These are phyloP conservation scores for Talaromyces islandicus DNA, from an alignment of 2,329 filamentous ascomycete genomes.

Conservation along the genomic window DNA sequence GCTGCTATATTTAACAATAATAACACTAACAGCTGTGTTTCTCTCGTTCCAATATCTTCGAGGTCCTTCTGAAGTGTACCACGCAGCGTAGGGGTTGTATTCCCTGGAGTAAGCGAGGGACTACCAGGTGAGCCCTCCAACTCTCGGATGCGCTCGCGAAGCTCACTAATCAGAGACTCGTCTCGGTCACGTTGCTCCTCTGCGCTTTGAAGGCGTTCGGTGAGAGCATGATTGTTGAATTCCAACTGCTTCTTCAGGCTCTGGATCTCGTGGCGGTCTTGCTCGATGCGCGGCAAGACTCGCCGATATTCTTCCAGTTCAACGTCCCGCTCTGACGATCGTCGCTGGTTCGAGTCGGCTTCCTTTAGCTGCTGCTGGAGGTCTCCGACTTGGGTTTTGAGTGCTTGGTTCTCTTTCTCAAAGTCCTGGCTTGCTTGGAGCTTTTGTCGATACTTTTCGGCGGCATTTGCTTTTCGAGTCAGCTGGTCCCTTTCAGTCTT, in stretches of 20 bases:
- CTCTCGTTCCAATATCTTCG: conserved; percentile 33
- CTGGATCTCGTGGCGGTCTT: conserved; percentile 43
- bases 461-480: conserved; percentile 42
- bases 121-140: conserved; percentile 35
- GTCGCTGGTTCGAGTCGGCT: conserved; percentile 35
- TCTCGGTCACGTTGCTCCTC: conserved; percentile 39
- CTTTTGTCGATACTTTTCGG: conserved; percentile 46
- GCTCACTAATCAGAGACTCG: conserved; percentile 36
- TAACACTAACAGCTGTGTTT: conserved; percentile 32
- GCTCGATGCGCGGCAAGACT: conserved; percentile 42
- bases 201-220: conserved; percentile 37
- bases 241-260: conserved; percentile 44
- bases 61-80: conserved; percentile 38
- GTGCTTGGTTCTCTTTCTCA: conserved; percentile 42
- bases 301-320: conserved; percentile 41
- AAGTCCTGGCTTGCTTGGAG: conserved; percentile 43
- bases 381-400: conserved; percentile 42
- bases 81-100: conserved; percentile 33
- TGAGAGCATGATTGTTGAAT: conserved; percentile 43
- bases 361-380: conserved; percentile 43
- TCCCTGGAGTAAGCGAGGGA: conserved; percentile 30
- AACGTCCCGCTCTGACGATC: conserved; percentile 35
- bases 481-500: conserved; percentile 43
- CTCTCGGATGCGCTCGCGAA: conserved; percentile 37
- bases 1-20: background rate